Conservation (phyloP, 2,329 filamentous ascomycete species). For the Aspergillus viridinutans region DNA sequence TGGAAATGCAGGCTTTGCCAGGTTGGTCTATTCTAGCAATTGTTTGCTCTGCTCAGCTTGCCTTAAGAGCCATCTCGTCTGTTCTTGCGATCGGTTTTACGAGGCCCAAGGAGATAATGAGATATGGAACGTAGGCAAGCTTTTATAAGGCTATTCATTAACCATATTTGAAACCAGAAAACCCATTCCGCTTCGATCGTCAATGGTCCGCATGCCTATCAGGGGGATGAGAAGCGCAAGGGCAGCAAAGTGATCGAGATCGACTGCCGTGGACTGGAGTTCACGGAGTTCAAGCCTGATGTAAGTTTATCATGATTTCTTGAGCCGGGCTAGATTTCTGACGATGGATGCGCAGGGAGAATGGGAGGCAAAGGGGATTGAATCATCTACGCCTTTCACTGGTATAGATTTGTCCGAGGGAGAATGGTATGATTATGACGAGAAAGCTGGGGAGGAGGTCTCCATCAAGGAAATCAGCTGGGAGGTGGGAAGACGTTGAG, state of each 20-base stretch:
- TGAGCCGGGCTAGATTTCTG: conserved; percentile 1
- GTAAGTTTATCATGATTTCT: conserved; percentile 45
- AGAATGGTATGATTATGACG: conserved; percentile 98
- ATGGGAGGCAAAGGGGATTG: conserved; percentile 77
- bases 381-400: conserved; percentile 77
- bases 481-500: conserved; percentile 71
- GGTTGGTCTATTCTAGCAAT: conserved; percentile 47
- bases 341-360: conserved; percentile 60
- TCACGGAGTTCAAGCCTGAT: conserved; percentile 84
- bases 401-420: conserved; percentile 79
- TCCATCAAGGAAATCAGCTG: conserved; percentile 86
- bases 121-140: neutral
- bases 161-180: conserved; percentile 23
- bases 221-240: conserved; percentile 52
- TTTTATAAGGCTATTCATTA: neutral
- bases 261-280: conserved; percentile 91
- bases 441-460: conserved; percentile 87
- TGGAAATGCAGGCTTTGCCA: conserved; percentile 99
- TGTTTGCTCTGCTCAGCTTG: neutral
- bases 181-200: conserved; percentile 72
- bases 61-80: neutral
- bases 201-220: conserved; percentile 66
- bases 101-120: neutral
- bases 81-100: neutral
- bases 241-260: conserved; percentile 78